Conservation (phyloP, 2,329 filamentous ascomycete species). For the Dactylellina parvicollis region DNA sequence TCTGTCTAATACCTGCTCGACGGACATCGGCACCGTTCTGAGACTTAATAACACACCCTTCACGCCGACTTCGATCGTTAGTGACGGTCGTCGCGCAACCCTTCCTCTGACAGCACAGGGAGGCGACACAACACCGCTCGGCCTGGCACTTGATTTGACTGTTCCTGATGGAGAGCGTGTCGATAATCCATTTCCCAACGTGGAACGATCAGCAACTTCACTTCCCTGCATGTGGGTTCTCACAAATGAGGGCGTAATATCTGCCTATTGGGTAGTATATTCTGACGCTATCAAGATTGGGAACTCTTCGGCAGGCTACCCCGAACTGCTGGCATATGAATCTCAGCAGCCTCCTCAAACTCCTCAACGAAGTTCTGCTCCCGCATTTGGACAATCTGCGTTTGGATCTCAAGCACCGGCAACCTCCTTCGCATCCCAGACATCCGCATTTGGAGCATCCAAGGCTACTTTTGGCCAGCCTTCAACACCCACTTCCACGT, state of each 20-base stretch:
- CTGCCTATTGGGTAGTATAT: constrained; percentile 92
- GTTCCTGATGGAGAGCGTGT: constrained; percentile 68
- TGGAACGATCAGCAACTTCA: constrained; percentile 80
- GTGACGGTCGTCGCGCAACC: constrained; percentile 78
- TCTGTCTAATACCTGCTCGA: constrained; percentile 80
- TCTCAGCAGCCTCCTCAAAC: constrained; percentile 55
- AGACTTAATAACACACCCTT: constrained; percentile 70
- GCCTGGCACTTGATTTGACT: constrained; percentile 84
- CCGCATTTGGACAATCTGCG: constrained; percentile 55
- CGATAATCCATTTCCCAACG: constrained; percentile 63
- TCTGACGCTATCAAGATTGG: constrained; percentile 81
- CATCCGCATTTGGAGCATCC: constrained; percentile 47
- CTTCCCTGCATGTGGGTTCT: constrained; percentile 84
- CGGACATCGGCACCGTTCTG: constrained; percentile 81
- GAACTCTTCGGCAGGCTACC: constrained; percentile 69
- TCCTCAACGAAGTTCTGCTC: constrained; percentile 55
- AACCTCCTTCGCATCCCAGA: constrained; percentile 59
- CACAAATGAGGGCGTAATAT: constrained; percentile 86
- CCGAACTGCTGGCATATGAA: constrained; percentile 70
- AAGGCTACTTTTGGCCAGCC: constrained; percentile 61
- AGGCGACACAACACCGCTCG: constrained; percentile 80
- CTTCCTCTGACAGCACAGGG: constrained; percentile 74
- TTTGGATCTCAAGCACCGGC: constrained; percentile 55
- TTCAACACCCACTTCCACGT: constrained; percentile 58
- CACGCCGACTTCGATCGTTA: constrained; percentile 75